Percentiles rank a stretch among this genome's conserved stretches.
Conservation (phyloP, 306 rosid genomes). For the Lupinus albus region DNA sequence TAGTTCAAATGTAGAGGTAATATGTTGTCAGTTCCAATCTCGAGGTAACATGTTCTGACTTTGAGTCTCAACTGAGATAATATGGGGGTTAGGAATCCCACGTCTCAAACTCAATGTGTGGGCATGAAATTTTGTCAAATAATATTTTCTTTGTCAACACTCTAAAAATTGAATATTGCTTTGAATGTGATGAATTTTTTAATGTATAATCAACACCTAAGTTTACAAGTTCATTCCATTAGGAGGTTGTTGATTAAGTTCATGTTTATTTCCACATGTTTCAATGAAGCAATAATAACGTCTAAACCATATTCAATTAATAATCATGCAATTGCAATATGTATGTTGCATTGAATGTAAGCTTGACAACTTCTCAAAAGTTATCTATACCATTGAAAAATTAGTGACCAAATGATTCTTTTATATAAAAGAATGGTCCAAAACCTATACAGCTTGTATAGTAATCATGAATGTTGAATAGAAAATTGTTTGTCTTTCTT, state of each 20-base stretch:
- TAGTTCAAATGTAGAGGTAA: too few species aligned
- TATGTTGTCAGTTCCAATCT: too few species aligned
- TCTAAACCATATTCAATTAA: not conserved
- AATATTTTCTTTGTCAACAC: too few species aligned
- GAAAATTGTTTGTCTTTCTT: not conserved
- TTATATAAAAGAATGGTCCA: not conserved
- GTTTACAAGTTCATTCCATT: not conserved
- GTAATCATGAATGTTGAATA: not conserved
- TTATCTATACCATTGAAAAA: not conserved
- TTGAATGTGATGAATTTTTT: too few species aligned
- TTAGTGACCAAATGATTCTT: not conserved
- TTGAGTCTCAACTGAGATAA: too few species aligned
- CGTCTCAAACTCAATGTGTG: too few species aligned
- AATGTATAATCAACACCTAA: too few species aligned
- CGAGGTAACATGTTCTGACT: too few species aligned
- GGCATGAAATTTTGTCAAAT: too few species aligned
- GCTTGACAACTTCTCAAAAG: not conserved
- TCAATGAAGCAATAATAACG: not conserved
- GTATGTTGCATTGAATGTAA: not conserved
- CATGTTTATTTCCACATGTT: constrained; percentile 10
- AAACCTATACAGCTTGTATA: not conserved
- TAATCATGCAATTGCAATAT: too few species aligned
- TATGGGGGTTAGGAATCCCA: too few species aligned
- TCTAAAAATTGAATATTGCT: too few species aligned
- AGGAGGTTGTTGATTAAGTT: not conserved